Conservation (phyloP, 805 yeast species). For the Saccharomycopsis schoenii region DNA sequence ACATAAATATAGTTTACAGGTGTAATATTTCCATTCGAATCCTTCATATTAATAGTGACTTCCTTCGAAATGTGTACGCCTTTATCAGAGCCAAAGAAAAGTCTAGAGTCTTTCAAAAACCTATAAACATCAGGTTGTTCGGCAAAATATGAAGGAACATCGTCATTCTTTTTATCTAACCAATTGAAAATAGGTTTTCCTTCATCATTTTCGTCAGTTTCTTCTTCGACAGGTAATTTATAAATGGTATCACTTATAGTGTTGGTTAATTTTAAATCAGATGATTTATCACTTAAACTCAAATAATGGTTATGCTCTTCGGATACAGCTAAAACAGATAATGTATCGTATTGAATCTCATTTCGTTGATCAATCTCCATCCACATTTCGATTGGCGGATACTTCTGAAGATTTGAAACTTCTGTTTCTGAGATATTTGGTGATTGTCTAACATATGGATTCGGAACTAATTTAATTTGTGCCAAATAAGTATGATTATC, state of each 20-base stretch:
- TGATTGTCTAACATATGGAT: constrained; percentile 24
- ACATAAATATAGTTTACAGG: constrained; percentile 33
- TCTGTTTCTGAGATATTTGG: neutral
- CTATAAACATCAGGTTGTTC: constrained; percentile 28
- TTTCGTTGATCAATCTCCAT: constrained; percentile 29
- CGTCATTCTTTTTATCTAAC: constrained; percentile 4
- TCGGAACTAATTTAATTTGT: constrained; percentile 36
- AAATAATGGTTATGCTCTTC: constrained; percentile 33
- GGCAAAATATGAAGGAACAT: constrained; percentile 19
- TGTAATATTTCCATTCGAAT: constrained; percentile 27
- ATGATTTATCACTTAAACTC: constrained; percentile 29
- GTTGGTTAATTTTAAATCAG: constrained; percentile 37
- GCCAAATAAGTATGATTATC: constrained; percentile 25
- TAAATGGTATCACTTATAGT: constrained; percentile 29
- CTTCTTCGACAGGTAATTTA: constrained; percentile 4
- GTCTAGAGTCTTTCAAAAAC: constrained; percentile 28
- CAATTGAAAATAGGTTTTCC: neutral
- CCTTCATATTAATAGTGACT: constrained; percentile 22
- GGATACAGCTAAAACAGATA: constrained; percentile 35
- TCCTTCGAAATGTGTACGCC: constrained; percentile 28
- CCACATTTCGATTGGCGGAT: constrained; percentile 47
- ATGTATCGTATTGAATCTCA: constrained; percentile 29
- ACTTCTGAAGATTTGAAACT: constrained; percentile 22
- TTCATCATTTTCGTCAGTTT: neutral
- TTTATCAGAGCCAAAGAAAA: constrained; percentile 30